Evolutionary conservation across 331 rosid species (phyloP).

Genomic region (Arachis monticola): DNA sequence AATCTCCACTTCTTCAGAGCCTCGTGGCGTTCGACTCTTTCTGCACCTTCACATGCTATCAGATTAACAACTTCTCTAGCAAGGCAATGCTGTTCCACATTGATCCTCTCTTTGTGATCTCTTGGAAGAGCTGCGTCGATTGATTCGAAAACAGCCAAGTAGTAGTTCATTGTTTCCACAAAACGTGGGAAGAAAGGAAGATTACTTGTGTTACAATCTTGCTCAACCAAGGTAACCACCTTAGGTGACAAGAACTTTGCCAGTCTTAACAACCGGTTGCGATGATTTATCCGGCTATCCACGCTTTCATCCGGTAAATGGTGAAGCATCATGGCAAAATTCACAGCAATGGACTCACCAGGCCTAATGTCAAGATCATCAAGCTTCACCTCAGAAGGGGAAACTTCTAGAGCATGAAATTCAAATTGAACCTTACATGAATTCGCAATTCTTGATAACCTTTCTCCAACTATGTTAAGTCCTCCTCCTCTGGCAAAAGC

Average conservation of each 20-base stretch:
- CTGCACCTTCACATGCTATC: conserved; percentile 83
- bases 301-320: conserved; percentile 85
- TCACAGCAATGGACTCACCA: conserved; percentile 81
- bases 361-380: conserved; percentile 63
- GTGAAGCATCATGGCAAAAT: conserved; percentile 76
- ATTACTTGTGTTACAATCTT: conserved; percentile 69
- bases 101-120: conserved; percentile 74
- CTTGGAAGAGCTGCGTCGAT: conserved; percentile 72
- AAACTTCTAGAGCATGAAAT: conserved; percentile 57
- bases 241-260: conserved; percentile 73
- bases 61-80: conserved; percentile 84
- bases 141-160: conserved; percentile 68
- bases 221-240: conserved; percentile 88
- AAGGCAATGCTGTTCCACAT: conserved; percentile 85
- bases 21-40: conserved; percentile 88
- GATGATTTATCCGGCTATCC: conserved; percentile 53
- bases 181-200: conserved; percentile 75
- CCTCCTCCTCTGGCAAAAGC: conserved; percentile 87
- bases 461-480: conserved; percentile 62
- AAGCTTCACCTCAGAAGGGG: conserved; percentile 56
- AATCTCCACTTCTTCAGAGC: conserved; percentile 75
- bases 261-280: conserved; percentile 68
- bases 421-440: conserved; percentile 69
- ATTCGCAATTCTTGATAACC: conserved; percentile 63
- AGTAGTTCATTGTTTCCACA: conserved; percentile 66